Conservation (phyloP, 176 grass and related monocot genomes). For the Urochloa ruziziensis region DNA sequence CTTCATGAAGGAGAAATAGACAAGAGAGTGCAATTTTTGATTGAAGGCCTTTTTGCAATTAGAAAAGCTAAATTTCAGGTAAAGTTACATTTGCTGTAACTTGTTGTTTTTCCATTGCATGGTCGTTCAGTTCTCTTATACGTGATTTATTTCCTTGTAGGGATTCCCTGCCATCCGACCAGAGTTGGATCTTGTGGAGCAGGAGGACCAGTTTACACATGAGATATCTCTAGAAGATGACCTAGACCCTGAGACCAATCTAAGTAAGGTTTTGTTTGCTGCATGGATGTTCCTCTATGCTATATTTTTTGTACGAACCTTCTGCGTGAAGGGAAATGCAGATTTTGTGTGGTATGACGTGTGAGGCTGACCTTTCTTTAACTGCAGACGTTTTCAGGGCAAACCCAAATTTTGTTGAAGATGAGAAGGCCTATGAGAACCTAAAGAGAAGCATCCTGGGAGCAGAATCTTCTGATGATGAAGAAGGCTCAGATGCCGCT, state of each 20-base stretch:
- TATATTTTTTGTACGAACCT: conserved; percentile 14
- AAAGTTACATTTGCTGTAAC: conserved; percentile 18
- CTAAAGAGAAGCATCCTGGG: conserved; percentile 83
- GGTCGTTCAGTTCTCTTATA: conserved; percentile 3
- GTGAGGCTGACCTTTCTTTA: conserved; percentile 26
- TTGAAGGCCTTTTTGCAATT: conserved; percentile 98
- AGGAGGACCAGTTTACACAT: conserved; percentile 92
- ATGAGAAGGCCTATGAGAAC: conserved; percentile 91
- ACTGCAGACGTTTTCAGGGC: conserved; percentile 84
- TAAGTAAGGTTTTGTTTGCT: conserved; percentile 55
- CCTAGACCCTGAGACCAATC: conserved; percentile 79
- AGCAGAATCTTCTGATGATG: conserved; percentile 75
- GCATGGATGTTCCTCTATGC: background rate
- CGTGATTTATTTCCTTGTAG: conserved; percentile 36
- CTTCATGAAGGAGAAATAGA: conserved; percentile 99
- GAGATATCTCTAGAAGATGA: conserved; percentile 90
- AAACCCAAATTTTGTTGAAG: conserved; percentile 78
- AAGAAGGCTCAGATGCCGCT: conserved; percentile 67
- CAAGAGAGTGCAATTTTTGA: conserved; percentile 91
- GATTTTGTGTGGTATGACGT: background rate
- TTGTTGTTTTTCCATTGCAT: background rate
- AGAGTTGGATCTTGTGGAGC: conserved; percentile 94
- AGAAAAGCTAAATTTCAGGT: conserved; percentile 99
- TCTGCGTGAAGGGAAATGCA: background rate
- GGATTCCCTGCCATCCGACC: conserved; percentile 90